A percentile compares a stretch with the other conserved stretches of the same genome.
phyloP scores from a whole-genome alignment of 164 flowering plant genomes.

The Magnolia officinalis region DNA sequence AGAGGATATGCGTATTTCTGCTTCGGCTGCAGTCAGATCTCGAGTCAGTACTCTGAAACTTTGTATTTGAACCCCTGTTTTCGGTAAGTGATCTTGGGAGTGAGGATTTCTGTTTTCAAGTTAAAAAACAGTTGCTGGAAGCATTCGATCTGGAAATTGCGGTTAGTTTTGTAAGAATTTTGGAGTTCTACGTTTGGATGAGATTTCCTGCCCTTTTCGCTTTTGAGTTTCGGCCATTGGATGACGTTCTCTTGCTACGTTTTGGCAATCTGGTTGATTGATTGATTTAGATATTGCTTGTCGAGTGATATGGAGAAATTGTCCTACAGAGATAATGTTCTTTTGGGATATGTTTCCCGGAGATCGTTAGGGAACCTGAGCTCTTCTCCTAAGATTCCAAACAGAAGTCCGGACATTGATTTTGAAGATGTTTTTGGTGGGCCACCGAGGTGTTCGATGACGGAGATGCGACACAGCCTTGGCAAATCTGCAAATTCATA shows the following conservation, averaged over 20 bases:
- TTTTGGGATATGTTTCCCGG: slow-evolving; percentile 31
- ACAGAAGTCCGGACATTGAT: slow-evolving; percentile 50
- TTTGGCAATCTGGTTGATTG: slow-evolving; percentile 1
- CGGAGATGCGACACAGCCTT: slow-evolving; percentile 33
- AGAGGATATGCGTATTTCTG: not conserved
- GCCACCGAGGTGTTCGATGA: slow-evolving; percentile 73
- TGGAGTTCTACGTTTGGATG: not conserved
- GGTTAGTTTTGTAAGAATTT: not conserved
- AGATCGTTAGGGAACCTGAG: slow-evolving; percentile 19
- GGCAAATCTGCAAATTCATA: slow-evolving; percentile 13
- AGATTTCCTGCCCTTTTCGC: slow-evolving; percentile 1
- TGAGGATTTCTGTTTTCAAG: not conserved
- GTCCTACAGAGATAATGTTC: slow-evolving; percentile 34
- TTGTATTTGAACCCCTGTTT: not conserved
- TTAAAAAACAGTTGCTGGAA: not conserved
- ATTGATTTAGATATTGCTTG: not conserved
- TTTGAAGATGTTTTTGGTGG: slow-evolving; percentile 93
- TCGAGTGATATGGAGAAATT: slow-evolving; percentile 43
- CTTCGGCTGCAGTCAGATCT: not conserved
- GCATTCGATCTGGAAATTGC: not conserved
- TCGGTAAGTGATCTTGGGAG: not conserved
- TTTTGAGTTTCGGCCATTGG: not conserved
- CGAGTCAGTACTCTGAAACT: not conserved
- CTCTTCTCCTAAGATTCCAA: slow-evolving; percentile 14
- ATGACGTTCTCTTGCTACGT: not conserved